Conservation (phyloP, 495 filamentous ascomycete species). For the Trichoderma virens region DNA sequence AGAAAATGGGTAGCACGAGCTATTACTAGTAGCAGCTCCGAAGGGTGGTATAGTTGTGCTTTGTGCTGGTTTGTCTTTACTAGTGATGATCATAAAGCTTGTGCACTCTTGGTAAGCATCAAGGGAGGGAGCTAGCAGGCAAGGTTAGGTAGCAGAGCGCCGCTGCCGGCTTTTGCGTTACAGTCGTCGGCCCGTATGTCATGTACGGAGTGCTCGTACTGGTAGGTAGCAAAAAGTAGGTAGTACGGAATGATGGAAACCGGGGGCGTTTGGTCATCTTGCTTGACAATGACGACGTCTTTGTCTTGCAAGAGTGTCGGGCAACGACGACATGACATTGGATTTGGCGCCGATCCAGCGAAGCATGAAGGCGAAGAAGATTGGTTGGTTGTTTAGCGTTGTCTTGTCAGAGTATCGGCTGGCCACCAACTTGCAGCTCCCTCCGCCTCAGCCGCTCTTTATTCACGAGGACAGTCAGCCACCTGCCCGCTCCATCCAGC, state of each 20-base stretch:
- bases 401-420: neutral
- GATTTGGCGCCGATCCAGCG: neutral
- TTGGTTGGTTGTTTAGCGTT: slow-evolving; percentile 5
- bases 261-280: neutral
- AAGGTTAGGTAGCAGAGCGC: neutral
- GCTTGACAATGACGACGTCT: neutral
- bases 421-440: slow-evolving; percentile 2
- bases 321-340: neutral
- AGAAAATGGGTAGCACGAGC: neutral
- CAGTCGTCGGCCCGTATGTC: neutral
- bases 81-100: neutral
- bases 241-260: neutral
- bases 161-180: neutral
- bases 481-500: slow-evolving; percentile 4
- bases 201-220: too few species aligned
- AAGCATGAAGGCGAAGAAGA: neutral
- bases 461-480: slow-evolving; percentile 7
- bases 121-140: neutral
- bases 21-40: neutral
- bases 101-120: neutral
- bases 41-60: neutral
- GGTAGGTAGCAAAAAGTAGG: neutral
- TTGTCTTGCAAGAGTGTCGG: neutral
- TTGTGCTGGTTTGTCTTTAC: neutral
- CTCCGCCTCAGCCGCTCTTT: slow-evolving; percentile 4